Percentiles rank a stretch among this genome's conserved stretches.
Conservation (phyloP, 345 rosid species). For the Excoecaria agallocha region DNA sequence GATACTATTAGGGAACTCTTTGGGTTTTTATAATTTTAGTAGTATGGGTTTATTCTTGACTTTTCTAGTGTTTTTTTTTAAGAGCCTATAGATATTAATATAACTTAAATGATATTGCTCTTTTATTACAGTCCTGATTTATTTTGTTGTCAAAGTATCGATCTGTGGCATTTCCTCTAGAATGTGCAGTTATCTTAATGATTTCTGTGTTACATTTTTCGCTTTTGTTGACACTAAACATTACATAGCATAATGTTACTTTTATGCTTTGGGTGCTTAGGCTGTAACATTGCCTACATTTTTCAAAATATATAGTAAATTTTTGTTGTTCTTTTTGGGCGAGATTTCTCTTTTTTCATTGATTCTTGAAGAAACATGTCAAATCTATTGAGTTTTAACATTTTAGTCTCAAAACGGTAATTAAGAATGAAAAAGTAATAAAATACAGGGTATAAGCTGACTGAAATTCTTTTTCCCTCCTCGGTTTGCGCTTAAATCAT, state of each 20-base stretch:
- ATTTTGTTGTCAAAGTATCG: neutral
- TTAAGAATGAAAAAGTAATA: neutral
- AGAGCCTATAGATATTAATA: neutral
- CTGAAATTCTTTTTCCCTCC: slow-evolving; percentile 6
- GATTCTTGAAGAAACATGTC: slow-evolving; percentile 1
- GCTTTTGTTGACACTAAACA: neutral
- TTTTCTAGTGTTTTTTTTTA: neutral
- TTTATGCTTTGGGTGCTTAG: slow-evolving; percentile 24
- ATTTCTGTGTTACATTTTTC: neutral
- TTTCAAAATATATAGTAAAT: no score
- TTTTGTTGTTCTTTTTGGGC: no score
- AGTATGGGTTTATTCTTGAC: neutral
- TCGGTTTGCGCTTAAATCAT: slow-evolving; percentile 1
- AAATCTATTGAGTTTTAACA: neutral
- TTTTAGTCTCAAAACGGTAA: neutral
- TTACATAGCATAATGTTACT: neutral
- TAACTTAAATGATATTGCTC: neutral
- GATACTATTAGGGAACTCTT: neutral
- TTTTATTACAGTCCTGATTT: neutral
- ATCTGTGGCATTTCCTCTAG: neutral
- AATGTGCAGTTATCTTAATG: neutral
- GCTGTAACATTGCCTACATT: no score
- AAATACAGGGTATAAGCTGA: neutral
- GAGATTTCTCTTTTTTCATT: no score
- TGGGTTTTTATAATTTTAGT: neutral